Evolutionary conservation across 441 rosid species (phyloP).

Genomic region (Corymbia citriodora): DNA sequence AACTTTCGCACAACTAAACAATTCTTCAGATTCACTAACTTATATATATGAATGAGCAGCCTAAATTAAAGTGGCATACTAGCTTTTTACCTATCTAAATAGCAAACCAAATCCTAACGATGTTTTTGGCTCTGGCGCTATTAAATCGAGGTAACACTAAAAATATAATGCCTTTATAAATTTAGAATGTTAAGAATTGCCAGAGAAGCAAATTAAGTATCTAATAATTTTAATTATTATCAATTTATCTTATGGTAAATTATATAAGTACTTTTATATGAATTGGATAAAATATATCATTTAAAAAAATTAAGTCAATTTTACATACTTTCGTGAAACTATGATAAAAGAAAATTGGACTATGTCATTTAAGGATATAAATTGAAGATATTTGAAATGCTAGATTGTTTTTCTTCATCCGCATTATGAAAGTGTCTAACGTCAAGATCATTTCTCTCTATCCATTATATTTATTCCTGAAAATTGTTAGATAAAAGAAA

Average conservation of each 20-base stretch:
- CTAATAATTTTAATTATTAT: not conserved
- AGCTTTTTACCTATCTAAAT: not conserved
- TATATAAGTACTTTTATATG: not conserved
- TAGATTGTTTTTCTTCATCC: not conserved
- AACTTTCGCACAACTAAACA: not conserved
- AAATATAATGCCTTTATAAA: not conserved
- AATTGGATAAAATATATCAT: not conserved
- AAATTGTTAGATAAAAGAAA: not conserved
- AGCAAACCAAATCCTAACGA: rapidly evolving
- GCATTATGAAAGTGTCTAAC: not conserved
- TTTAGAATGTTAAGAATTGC: not conserved
- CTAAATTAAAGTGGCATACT: too few species aligned
- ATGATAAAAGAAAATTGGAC: not conserved
- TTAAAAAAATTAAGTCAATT: not conserved
- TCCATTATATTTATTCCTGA: not conserved
- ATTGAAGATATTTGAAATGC: not conserved
- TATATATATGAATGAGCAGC: not conserved
- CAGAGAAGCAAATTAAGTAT: not conserved
- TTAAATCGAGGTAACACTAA: not conserved
- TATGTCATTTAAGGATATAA: not conserved
- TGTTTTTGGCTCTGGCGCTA: not conserved
- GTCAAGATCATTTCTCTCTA: not conserved
- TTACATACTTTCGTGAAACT: not conserved
- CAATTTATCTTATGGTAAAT: not conserved
- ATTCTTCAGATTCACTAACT: not conserved